Evolutionary conservation across 164 flowering plant species (phyloP), one percentile per base, ranked within the genome.

Genomic region (Platanus orientalis): DNA sequence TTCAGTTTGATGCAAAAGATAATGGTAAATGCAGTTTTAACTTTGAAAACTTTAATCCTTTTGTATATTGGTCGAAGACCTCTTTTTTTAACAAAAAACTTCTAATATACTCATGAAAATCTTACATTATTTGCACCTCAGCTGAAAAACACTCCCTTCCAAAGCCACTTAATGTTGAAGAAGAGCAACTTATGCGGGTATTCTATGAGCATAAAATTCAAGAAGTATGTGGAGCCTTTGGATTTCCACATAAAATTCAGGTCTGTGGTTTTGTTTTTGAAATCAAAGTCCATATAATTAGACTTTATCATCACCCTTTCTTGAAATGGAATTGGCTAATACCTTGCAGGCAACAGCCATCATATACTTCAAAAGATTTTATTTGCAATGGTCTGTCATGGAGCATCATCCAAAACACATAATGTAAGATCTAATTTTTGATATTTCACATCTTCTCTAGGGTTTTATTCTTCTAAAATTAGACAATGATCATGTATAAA

Each of bases 381-480:
- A 90, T 78, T 73, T 92, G 72, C 90, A 84, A 50, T 92, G 99
- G 97, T 95, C 99, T 10, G 94, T 95, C 65, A 95, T 95, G 99
- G 90, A 88, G 77, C 97, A 90, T 78, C 90, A 95, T 70, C 99
- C 99, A 32, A 95, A 95, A 77, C 67, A 84, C 61, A 83, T 90
- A 69, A 92, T 92, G 99, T 95, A 82, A 70, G 88, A 56, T 64
- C 28, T 26, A 23, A 3, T 54, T 67, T 28, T 51, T 21, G 54
- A 47, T 17, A 61, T 4, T 34, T 62, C 12, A 20, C 30, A 25
- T 42, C 40, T 53, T 4, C 27, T 45, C n/a, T 45, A 23, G 49
- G 16, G 16, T 14, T 45, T 45, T 14, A 45, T 45, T 5, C 49
- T 45, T 19, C 16, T 12, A 45, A 45, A 45, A 17, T 12, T 0